Evolutionary conservation across 306 rosid species (phyloP), one percentile per base, ranked within the genome.

Genomic region (Cotoneaster glaucophyllus): DNA sequence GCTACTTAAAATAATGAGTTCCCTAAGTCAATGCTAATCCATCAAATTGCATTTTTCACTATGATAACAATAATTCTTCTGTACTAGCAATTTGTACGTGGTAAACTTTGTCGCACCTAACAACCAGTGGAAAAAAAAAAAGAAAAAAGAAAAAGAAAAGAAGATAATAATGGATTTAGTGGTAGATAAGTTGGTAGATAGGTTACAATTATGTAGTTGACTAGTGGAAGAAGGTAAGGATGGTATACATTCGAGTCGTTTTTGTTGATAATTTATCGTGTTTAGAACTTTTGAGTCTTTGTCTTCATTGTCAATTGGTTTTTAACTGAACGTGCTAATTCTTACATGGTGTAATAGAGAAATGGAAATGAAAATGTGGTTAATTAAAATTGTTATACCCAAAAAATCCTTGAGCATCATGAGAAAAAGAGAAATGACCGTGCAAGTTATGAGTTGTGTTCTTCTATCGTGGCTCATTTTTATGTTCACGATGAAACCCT

Each of bases 21-120:
- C 43, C 67, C 71, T 24, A 69, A 70, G 84, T 70, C 77, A 80
- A 70, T 69, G 43, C n/a, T 62, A 74, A 34, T 68, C 28, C 71
- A 44, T 74, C 28, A 6, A 31, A 29, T 6, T 41, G 22, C n/a
- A 29, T 73, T 57, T 58, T 57, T 34, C 65, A 39, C 32, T 67
- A 76, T 67, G 45, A 41, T 39, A 43, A 58, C 17, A 22, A 41
- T 8, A 17, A 41, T 52, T 50, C 21, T 76, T 57, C 2, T 54
- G 56, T 34, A 50, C 24, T 29, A 56, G 62, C 25, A n/a, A 22
- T 22, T 56, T 8, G 13, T 56, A 56, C 62, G 62, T 22, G 25
- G 62, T 56, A 21, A 56, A 56, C 62, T 56, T 56, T 56, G 22
- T 56, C 14, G 8, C 22, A 56, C 28, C 4, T 4, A 56, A 56